Evolutionary conservation across 129 eudicot genomes (phyloP).

Genomic region (Pittosporum tobira): DNA sequence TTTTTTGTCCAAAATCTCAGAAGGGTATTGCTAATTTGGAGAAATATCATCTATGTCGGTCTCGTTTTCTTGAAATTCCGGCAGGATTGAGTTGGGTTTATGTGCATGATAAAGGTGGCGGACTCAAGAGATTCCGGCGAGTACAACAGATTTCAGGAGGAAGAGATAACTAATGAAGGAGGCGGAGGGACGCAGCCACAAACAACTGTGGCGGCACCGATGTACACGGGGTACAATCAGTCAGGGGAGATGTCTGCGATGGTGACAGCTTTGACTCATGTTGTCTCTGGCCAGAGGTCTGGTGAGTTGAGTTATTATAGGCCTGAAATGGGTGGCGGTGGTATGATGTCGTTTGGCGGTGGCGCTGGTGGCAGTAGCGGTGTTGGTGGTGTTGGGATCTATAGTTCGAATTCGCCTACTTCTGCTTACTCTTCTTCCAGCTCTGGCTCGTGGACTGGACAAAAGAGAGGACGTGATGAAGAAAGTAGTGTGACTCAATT

Average conservation of each 20-base stretch:
- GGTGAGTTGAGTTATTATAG: neutral
- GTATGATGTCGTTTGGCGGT: neutral
- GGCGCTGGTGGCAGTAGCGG: constrained; percentile 8
- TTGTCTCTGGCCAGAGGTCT: constrained; percentile 41
- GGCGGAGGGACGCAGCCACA: constrained; percentile 16
- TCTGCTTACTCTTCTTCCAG: constrained; percentile 57
- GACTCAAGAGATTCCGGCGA: constrained; percentile 45
- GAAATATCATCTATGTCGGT: neutral
- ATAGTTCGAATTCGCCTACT: constrained; percentile 27
- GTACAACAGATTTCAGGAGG: constrained; percentile 19
- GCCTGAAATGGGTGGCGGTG: constrained; percentile 12
- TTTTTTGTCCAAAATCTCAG: neutral
- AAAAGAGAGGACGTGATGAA: constrained; percentile 54
- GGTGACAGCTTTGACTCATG: constrained; percentile 71
- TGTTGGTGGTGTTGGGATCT: constrained; percentile 3
- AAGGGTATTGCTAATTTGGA: neutral
- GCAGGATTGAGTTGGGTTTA: neutral
- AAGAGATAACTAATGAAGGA: constrained; percentile 16
- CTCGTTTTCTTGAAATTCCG: neutral
- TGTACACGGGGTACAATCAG: constrained; percentile 27
- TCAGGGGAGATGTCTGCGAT: constrained; percentile 65
- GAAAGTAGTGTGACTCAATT: constrained; percentile 21
- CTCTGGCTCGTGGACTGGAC: constrained; percentile 54
- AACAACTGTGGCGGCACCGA: constrained; percentile 5
- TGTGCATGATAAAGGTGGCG: constrained; percentile 67